Evolutionary conservation across 345 rosid genomes (phyloP).

Genomic region (Acer saccharum): DNA sequence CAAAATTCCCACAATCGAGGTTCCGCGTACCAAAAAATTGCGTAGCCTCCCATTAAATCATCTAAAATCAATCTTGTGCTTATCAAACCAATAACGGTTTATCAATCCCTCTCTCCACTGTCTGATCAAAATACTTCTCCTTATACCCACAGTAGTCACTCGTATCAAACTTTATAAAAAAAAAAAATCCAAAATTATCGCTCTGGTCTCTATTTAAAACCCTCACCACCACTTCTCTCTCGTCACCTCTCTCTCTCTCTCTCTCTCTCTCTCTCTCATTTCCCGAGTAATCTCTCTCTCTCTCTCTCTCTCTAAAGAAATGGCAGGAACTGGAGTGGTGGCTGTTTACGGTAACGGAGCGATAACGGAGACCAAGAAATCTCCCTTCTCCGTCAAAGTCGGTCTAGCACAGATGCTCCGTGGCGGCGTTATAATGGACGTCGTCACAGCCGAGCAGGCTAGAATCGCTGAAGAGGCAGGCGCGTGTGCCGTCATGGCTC

Average conservation of each 20-base stretch:
- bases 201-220: slow-evolving; percentile 9
- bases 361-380: slow-evolving; percentile 66
- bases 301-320: slow-evolving; percentile 11
- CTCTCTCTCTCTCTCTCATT: not conserved
- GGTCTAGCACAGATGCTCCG: slow-evolving; percentile 91
- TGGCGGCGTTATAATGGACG: slow-evolving; percentile 82
- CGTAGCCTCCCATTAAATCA: slow-evolving; percentile 12
- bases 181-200: not conserved
- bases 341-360: slow-evolving; percentile 66
- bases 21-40: not conserved
- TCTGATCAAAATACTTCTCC: slow-evolving; percentile 2
- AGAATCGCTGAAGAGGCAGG: slow-evolving; percentile 79
- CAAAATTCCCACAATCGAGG: slow-evolving; percentile 6
- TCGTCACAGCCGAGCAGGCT: slow-evolving; percentile 75
- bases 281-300: not conserved
- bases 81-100: too few relatives aligned
- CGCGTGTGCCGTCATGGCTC: slow-evolving; percentile 81
- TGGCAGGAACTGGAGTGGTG: slow-evolving; percentile 81
- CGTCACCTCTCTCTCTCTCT: slow-evolving; percentile 1
- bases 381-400: slow-evolving; percentile 78
- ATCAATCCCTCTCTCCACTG: slow-evolving; percentile 11
- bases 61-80: not conserved
- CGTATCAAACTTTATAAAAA: not conserved
- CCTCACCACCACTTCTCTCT: slow-evolving; percentile 2
- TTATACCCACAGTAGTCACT: not conserved